Evolutionary conservation across 2,329 filamentous ascomycete species (phyloP).

Genomic region (Aureobasidium vineae): DNA sequence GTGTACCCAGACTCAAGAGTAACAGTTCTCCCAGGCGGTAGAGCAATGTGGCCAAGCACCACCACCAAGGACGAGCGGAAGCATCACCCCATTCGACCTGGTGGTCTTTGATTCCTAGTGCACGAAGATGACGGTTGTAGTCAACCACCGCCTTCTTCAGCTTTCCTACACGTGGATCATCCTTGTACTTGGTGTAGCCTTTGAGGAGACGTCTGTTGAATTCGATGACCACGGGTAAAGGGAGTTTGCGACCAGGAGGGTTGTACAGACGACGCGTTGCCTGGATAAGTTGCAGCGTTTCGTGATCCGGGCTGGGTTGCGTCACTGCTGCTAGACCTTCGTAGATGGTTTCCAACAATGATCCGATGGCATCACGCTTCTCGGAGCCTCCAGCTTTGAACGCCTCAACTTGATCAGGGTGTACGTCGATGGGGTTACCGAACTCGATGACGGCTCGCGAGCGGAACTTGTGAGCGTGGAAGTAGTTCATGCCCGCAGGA

Average conservation of each 20-base stretch:
- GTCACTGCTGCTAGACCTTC: constrained; percentile 83
- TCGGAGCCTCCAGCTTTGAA: constrained; percentile 70
- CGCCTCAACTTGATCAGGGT: constrained; percentile 75
- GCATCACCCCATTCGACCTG: constrained; percentile 83
- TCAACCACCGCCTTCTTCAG: constrained; percentile 72
- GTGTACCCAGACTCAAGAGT: constrained; percentile 72
- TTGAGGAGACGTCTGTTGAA: constrained; percentile 87
- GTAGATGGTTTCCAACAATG: constrained; percentile 82
- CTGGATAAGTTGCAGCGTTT: constrained; percentile 86
- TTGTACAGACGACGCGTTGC: constrained; percentile 91
- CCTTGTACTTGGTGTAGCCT: constrained; percentile 89
- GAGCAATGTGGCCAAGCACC: constrained; percentile 60
- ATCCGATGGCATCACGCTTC: constrained; percentile 80
- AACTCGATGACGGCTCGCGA: constrained; percentile 96
- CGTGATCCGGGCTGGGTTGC: constrained; percentile 88
- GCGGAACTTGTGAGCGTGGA: constrained; percentile 97
- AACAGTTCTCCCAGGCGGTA: constrained; percentile 76
- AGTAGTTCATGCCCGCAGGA: constrained; percentile 98
- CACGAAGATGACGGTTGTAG: constrained; percentile 83
- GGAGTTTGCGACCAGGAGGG: constrained; percentile 87
- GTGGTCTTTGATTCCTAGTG: constrained; percentile 85
- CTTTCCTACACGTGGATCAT: constrained; percentile 76
- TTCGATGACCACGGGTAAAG: constrained; percentile 87
- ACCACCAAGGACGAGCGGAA: constrained; percentile 75
- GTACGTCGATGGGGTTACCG: constrained; percentile 82